A percentile compares a stretch with the other conserved stretches of the same genome.
phyloP scores from a whole-genome alignment of 1,284 basidiomycete species.

The Vanrija humicola region DNA sequence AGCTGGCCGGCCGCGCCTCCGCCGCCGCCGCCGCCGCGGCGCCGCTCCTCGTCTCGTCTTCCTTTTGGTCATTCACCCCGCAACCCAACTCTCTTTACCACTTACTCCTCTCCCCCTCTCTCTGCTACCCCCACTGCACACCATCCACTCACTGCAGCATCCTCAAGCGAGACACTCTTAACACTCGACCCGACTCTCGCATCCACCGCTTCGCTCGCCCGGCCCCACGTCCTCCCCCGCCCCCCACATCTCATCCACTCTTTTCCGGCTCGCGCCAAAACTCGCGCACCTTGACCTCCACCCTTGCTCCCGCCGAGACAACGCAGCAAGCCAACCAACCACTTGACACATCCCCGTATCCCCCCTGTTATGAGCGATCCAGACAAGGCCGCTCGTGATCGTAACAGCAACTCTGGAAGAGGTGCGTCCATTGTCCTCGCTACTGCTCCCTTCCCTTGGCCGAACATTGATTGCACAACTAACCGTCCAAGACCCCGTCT shows the following conservation, averaged over 20 bases:
- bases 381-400: slow-evolving; percentile 8
- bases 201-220: too few relatives aligned
- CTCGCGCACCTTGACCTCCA: not conserved
- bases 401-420: not conserved
- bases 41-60: too few relatives aligned
- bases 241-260: too few relatives aligned
- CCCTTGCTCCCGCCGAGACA: not conserved
- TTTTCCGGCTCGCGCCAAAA: not conserved
- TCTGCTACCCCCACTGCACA: not conserved
- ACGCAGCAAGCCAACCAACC: not conserved
- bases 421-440: slow-evolving; percentile 2
- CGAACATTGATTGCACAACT: too few relatives aligned
- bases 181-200: too few relatives aligned
- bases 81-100: too few relatives aligned
- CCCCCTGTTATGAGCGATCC: slow-evolving; percentile 2
- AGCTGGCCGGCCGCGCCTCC: too few relatives aligned
- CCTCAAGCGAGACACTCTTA: not conserved
- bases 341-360: not conserved
- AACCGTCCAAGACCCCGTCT: too few relatives aligned
- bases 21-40: too few relatives aligned
- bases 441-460: too few relatives aligned
- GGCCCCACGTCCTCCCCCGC: too few relatives aligned
- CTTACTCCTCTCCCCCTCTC: too few relatives aligned
- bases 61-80: not conserved
- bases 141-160: not conserved